These are phyloP conservation scores for Lantana camara DNA, from an alignment of 257 asterid genomes.

Conservation along the genomic window DNA sequence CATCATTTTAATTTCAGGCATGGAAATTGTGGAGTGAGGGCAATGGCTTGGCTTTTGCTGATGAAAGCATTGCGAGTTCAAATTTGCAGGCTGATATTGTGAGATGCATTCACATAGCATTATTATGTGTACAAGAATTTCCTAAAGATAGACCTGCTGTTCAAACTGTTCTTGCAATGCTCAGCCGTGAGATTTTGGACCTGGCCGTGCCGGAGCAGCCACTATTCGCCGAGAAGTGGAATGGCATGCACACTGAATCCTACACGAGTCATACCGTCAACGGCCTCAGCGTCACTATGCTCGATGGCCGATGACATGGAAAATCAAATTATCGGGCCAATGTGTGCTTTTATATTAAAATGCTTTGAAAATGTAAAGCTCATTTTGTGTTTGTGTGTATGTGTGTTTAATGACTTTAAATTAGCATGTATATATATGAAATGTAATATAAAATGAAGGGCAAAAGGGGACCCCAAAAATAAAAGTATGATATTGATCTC, in stretches of 20 bases:
- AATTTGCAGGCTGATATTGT: slow-evolving; percentile 25
- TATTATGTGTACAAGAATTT: slow-evolving; percentile 60
- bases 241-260: slow-evolving; percentile 24
- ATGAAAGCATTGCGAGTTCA: slow-evolving; percentile 33
- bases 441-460: too few relatives aligned
- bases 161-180: slow-evolving; percentile 49
- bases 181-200: slow-evolving; percentile 44
- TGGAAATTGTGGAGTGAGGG: slow-evolving; percentile 64
- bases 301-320: slow-evolving; percentile 41
- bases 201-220: slow-evolving; percentile 51
- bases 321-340: not conserved
- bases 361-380: not conserved
- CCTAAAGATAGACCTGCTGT: slow-evolving; percentile 51
- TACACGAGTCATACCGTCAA: slow-evolving; percentile 34
- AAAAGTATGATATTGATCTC: too few relatives aligned
- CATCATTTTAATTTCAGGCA: slow-evolving; percentile 42
- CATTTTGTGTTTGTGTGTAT: not conserved
- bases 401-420: too few relatives aligned
- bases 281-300: slow-evolving; percentile 37
- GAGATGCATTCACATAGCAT: slow-evolving; percentile 59
- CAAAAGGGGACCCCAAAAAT: too few relatives aligned
- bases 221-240: slow-evolving; percentile 53
- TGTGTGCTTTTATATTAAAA: not conserved
- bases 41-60: slow-evolving; percentile 42
- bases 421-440: too few relatives aligned